A percentile compares a stretch with the other conserved stretches of the same genome.
Conservation (phyloP, 805 yeast species). For the Zygosaccharomyces kombuchaensis region DNA sequence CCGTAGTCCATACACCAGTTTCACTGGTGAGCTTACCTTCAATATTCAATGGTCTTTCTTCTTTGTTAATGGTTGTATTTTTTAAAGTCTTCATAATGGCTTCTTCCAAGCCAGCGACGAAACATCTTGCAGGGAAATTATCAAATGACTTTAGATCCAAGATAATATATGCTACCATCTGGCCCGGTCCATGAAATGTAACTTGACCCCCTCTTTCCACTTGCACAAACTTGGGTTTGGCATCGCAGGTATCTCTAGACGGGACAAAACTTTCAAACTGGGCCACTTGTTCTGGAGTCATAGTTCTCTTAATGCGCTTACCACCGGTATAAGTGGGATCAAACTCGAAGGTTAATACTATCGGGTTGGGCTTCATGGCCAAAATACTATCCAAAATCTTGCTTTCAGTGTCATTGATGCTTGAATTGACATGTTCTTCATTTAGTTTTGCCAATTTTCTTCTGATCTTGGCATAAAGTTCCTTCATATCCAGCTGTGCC, state of each 20-base stretch:
- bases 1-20: slow-evolving; percentile 84
- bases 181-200: slow-evolving; percentile 97
- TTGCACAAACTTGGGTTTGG: slow-evolving; percentile 65
- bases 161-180: slow-evolving; percentile 78
- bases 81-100: slow-evolving; percentile 48
- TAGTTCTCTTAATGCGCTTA: slow-evolving; percentile 61
- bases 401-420: slow-evolving; percentile 45
- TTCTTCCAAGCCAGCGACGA: slow-evolving; percentile 58
- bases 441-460: slow-evolving; percentile 39
- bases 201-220: slow-evolving; percentile 92
- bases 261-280: slow-evolving; percentile 25
- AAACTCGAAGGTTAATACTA: slow-evolving; percentile 78
- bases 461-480: slow-evolving; percentile 45
- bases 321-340: slow-evolving; percentile 90
- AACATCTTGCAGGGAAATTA: slow-evolving; percentile 57
- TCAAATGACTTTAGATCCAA: slow-evolving; percentile 61
- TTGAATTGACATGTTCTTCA: slow-evolving; percentile 32
- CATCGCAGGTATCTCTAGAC: slow-evolving; percentile 23
- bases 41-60: slow-evolving; percentile 17
- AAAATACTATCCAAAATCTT: slow-evolving; percentile 42
- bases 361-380: slow-evolving; percentile 56
- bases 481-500: slow-evolving; percentile 55
- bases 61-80: slow-evolving; percentile 9
- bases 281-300: slow-evolving; percentile 34
- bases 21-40: slow-evolving; percentile 48